Conservation (phyloP, 202 grass and related monocot species). For the Alloteropsis angusta region DNA sequence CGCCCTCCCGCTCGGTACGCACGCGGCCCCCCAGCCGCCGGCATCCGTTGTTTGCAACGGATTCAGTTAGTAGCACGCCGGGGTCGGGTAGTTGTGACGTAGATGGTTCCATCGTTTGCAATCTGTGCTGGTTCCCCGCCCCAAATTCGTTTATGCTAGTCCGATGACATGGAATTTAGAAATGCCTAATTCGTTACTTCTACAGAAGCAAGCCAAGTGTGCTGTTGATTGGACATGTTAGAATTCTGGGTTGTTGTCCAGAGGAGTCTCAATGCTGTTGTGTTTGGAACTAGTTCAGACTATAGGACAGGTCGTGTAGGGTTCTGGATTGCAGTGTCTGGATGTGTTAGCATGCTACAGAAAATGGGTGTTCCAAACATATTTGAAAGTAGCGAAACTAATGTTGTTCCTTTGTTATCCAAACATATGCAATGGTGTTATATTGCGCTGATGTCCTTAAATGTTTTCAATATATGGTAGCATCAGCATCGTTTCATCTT, state of each 20-base stretch:
- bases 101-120: background rate
- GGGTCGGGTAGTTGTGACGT: background rate
- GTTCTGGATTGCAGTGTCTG: background rate
- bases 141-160: background rate
- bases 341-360: too few relatives aligned
- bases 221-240: background rate
- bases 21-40: background rate
- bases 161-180: background rate
- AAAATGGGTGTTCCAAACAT: too few relatives aligned
- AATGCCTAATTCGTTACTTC: background rate
- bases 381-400: too few relatives aligned
- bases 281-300: too few relatives aligned
- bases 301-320: too few relatives aligned
- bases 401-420: background rate
- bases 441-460: background rate
- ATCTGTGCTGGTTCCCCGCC: background rate
- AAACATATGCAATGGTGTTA: background rate
- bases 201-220: background rate
- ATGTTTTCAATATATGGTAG: background rate
- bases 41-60: background rate
- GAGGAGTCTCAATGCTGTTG: background rate
- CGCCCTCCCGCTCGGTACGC: slow-evolving; percentile 45
- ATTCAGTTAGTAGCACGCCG: background rate
- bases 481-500: background rate
- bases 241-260: background rate